These are phyloP conservation scores for Orbilia brochopaga DNA, from an alignment of 2,329 filamentous ascomycete species.

Conservation along the genomic window DNA sequence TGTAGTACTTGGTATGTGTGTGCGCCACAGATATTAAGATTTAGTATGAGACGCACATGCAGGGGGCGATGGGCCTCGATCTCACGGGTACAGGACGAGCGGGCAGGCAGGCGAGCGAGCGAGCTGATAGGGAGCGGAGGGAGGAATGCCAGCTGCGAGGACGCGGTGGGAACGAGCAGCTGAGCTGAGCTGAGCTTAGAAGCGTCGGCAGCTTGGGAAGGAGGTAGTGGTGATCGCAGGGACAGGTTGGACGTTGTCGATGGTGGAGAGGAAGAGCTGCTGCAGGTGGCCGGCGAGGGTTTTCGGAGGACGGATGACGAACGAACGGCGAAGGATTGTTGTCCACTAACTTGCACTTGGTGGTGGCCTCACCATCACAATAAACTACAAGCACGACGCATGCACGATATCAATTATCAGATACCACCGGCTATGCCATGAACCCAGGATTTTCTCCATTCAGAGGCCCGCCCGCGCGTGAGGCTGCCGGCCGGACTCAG, in stretches of 20 bases:
- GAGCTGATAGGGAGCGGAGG: neutral
- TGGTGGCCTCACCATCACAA: no score
- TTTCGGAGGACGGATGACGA: no score
- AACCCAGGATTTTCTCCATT: neutral
- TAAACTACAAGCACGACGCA: no score
- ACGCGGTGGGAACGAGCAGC: neutral
- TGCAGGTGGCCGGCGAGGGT: no score
- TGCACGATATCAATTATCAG: neutral
- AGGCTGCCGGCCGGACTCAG: neutral
- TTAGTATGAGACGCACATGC: slow-evolving; percentile 1
- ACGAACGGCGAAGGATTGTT: no score
- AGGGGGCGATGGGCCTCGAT: slow-evolving; percentile 5
- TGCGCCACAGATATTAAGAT: neutral
- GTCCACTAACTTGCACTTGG: no score
- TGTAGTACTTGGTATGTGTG: neutral
- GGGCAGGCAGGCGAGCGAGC: neutral
- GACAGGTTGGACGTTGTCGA: no score
- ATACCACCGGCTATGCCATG: no score
- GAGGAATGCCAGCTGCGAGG: neutral
- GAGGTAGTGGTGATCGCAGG: neutral
- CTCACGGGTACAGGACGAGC: neutral
- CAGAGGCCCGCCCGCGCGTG: neutral
- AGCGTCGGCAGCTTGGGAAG: neutral
- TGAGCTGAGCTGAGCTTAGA: neutral
- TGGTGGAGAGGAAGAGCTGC: no score